Evolutionary conservation across 2,329 filamentous ascomycete genomes (phyloP), one percentile per base, ranked within the genome.

Genomic region (Aspergillus phoenicis): DNA sequence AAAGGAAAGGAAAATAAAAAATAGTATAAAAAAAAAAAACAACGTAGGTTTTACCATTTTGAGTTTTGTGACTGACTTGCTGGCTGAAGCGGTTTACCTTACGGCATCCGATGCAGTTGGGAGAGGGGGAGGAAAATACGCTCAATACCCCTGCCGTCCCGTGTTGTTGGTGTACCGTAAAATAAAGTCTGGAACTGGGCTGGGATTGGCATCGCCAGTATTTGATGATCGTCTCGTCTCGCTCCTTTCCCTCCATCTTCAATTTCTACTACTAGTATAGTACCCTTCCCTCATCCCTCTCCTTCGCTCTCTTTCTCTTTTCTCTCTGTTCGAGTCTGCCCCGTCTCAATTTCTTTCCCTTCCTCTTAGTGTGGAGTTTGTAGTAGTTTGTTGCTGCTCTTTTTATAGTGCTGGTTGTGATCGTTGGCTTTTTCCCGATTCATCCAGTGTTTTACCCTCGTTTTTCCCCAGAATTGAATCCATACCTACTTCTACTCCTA

Each of bases 241-340:
- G 47, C 33, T 55, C 33, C 47, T 61, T 54, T 52, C 52, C 33
- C 39, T 49, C 33, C 30, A 15, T 26, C 41, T 30, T 33, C 22
- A 49, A 52, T 59, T 53, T 59, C 52, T 45, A 20, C 41, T 22
- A 22, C 41, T 45, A 20, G 17, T 33, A 33, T 33, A 33, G 30
- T 33, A 10, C 60, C 57, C 52, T 51, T 17, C 43, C 55, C 58
- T 45, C 49, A 11, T 45, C 54, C 41, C 57, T 53, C 53, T 60
- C 64, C 49, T 43, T 56, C 54, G 39, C 26, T 53, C 52, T 59
- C 56, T 58, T 38, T 60, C 24, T 62, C 53, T 53, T 22, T 51
- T 45, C 56, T 48, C 30, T 33, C 11, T 33, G 30, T 33, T 39
- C 45, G 39, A 17, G n/a, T 33, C 39, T 36, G 20, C 39, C 49